phyloP scores from a whole-genome alignment of 176 grass and related monocot species.

The Rhynchospora tenuis region DNA sequence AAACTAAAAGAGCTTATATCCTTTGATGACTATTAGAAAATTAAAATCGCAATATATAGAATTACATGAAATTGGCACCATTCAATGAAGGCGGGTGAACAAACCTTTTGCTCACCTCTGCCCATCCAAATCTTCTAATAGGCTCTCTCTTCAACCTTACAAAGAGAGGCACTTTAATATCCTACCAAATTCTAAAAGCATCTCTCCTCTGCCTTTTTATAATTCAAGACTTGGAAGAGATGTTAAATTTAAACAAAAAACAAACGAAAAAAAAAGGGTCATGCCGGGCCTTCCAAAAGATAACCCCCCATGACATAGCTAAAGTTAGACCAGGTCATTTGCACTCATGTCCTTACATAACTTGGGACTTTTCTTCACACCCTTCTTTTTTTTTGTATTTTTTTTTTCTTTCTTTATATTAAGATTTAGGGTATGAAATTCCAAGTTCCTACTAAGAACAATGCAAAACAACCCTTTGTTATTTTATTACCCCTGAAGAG shows the following conservation, averaged over 20 bases:
- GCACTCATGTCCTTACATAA: neutral
- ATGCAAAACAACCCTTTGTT: constrained; percentile 11
- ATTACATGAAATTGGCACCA: neutral
- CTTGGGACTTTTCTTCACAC: neutral
- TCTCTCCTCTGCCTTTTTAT: constrained; percentile 25
- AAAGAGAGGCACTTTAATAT: constrained; percentile 14
- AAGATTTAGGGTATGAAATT: neutral
- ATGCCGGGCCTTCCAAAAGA: constrained; percentile 16
- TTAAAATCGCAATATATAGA: neutral
- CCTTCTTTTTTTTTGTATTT: neutral
- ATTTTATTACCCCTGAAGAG: neutral
- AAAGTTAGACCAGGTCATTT: constrained; percentile 22
- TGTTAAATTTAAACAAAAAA: neutral
- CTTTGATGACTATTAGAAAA: neutral
- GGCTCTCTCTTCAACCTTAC: constrained; percentile 14
- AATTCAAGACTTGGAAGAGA: constrained; percentile 24
- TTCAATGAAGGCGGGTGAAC: constrained; percentile 12
- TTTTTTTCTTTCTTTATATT: neutral
- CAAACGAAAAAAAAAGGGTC: neutral
- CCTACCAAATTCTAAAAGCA: neutral
- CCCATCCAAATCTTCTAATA: neutral
- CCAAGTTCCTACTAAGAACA: constrained; percentile 5
- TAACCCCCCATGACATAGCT: constrained; percentile 12
- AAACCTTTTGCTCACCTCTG: constrained; percentile 30
- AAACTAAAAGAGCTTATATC: neutral